A percentile compares a stretch with the other conserved stretches of the same genome.
Evolutionary conservation across 2,329 filamentous ascomycete genomes (phyloP).

Genomic region (Aurifilum marmelostoma): DNA sequence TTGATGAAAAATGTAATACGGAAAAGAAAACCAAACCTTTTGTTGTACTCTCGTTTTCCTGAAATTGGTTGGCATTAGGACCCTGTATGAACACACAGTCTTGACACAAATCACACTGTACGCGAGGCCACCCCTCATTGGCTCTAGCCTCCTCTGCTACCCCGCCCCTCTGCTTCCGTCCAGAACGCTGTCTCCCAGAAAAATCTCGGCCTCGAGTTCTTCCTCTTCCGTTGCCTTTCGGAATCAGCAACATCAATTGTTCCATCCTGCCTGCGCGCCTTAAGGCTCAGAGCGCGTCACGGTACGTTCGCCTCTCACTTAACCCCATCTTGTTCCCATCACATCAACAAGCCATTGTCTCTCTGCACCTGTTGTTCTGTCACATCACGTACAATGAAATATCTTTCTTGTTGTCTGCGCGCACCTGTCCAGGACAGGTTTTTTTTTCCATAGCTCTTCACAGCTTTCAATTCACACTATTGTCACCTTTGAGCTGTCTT

Average conservation of each 20-base stretch:
- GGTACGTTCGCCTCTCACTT: conserved; percentile 23
- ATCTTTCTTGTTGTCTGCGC: neutral
- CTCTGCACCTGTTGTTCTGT: neutral
- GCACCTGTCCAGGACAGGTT: neutral
- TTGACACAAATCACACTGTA: neutral
- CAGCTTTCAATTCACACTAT: conserved; percentile 6
- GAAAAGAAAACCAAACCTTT: neutral
- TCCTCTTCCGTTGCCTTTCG: conserved; percentile 24
- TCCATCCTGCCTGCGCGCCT: conserved; percentile 19
- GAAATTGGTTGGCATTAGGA: neutral
- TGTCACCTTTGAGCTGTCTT: neutral
- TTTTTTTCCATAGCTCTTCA: conserved; percentile 8
- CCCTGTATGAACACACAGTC: neutral
- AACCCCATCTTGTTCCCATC: conserved; percentile 6
- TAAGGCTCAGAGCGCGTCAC: conserved; percentile 12
- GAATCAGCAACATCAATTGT: conserved; percentile 28
- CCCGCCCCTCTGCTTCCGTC: neutral
- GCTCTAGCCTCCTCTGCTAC: neutral
- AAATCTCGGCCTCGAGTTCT: conserved; percentile 26
- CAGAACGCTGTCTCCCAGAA: conserved; percentile 11
- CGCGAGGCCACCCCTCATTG: neutral
- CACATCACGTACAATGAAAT: neutral
- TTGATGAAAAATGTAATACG: too few relatives aligned
- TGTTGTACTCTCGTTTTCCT: too few relatives aligned
- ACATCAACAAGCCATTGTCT: neutral